Conservation (phyloP, 805 yeast genomes). For the Candida coquimbonensis region DNA sequence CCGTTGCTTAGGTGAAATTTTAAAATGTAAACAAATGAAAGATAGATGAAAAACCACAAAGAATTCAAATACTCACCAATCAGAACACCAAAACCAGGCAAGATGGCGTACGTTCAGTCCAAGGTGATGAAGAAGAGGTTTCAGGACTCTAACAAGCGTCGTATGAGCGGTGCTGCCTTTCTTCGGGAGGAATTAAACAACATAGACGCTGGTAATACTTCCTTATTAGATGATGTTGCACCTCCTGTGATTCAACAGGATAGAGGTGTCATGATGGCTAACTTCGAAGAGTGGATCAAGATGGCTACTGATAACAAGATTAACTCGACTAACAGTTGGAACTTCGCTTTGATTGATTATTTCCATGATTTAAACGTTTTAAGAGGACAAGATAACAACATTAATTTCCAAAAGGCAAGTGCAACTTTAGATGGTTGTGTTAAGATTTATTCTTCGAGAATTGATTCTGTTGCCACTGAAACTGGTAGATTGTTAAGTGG, state of each 20-base stretch:
- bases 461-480: conserved; percentile 89
- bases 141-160: conserved; percentile 19
- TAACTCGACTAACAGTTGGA: conserved; percentile 82
- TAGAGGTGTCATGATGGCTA: conserved; percentile 37
- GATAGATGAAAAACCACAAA: not conserved
- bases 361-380: conserved; percentile 76
- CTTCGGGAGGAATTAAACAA: conserved; percentile 24
- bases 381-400: conserved; percentile 65
- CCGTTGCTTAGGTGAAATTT: not conserved
- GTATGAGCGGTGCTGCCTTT: conserved; percentile 27
- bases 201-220: conserved; percentile 8
- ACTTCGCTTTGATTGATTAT: conserved; percentile 83
- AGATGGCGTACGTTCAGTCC: conserved; percentile 23
- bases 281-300: conserved; percentile 25
- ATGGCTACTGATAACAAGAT: conserved; percentile 44
- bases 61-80: not conserved
- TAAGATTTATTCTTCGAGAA: conserved; percentile 82
- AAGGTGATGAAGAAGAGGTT: conserved; percentile 23
- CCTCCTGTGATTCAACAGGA: conserved; percentile 22
- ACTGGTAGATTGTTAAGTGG: conserved; percentile 81
- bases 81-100: not conserved
- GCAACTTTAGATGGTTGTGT: conserved; percentile 93
- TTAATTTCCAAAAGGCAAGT: conserved; percentile 85
- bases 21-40: not conserved
- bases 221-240: conserved; percentile 16